Conservation (phyloP, 371 early-diverging fungal genomes). For the Apophysomyces sp. region DNA sequence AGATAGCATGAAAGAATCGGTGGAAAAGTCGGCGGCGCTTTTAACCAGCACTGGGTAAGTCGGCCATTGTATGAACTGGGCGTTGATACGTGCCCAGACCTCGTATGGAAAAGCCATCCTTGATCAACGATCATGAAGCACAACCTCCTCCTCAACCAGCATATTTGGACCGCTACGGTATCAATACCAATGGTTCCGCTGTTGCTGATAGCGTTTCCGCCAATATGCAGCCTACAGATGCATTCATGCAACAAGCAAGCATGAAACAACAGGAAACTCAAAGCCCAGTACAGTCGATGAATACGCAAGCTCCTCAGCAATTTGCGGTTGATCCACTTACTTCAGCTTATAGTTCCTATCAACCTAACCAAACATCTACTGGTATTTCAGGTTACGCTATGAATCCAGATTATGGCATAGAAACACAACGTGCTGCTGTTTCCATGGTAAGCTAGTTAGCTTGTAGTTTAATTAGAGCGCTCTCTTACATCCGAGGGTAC, state of each 20-base stretch:
- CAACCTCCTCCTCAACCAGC: constrained; percentile 15
- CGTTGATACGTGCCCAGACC: constrained; percentile 3
- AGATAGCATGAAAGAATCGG: constrained; percentile 16
- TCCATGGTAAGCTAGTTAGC: constrained; percentile 35
- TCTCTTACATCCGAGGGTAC: constrained; percentile 17
- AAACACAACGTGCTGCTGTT: constrained; percentile 48
- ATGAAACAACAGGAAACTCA: not conserved
- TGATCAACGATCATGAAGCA: not conserved
- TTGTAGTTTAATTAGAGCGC: not conserved
- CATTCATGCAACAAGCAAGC: not conserved
- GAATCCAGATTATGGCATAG: constrained; percentile 58
- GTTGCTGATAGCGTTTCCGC: no score
- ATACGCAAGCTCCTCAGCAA: constrained; percentile 23
- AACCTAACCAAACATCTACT: constrained; percentile 53
- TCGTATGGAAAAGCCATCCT: constrained; percentile 7
- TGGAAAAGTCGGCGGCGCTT: constrained; percentile 10
- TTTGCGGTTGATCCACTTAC: constrained; percentile 53
- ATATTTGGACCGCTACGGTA: not conserved
- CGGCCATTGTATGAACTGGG: not conserved
- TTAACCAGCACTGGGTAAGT: not conserved
- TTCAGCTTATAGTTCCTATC: constrained; percentile 56
- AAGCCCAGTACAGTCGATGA: constrained; percentile 17
- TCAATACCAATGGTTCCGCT: constrained; percentile 4
- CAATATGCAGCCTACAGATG: not conserved
- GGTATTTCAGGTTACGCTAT: constrained; percentile 70